Conservation (phyloP, 2,329 filamentous ascomycete genomes). For the Sclerotinia subarctica region DNA sequence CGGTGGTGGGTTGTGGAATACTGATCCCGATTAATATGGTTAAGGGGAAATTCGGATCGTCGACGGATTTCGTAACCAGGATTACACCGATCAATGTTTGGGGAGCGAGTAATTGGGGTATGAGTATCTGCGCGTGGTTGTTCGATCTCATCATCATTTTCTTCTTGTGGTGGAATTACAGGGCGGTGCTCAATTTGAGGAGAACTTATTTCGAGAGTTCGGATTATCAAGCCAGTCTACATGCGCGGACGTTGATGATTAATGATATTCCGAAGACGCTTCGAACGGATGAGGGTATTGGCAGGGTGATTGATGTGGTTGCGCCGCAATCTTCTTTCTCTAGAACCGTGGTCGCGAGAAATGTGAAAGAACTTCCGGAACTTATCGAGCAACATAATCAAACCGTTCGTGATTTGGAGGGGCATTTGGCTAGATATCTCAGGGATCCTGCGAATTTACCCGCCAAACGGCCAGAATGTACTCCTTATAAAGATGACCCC, state of each 20-base stretch:
- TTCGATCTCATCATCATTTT: constrained; percentile 73
- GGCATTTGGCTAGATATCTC: constrained; percentile 82
- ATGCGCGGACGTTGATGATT: constrained; percentile 70
- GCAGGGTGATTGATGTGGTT: constrained; percentile 75
- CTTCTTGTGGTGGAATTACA: constrained; percentile 91
- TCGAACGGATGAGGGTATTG: constrained; percentile 81
- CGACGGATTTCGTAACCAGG: constrained; percentile 48
- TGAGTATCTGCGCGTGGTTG: constrained; percentile 57
- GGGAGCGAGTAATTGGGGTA: constrained; percentile 54
- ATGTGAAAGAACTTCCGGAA: constrained; percentile 84
- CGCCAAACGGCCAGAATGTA: constrained; percentile 70
- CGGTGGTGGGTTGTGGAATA: constrained; percentile 69
- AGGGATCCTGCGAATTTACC: constrained; percentile 82
- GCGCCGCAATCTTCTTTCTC: constrained; percentile 77
- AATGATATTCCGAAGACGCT: constrained; percentile 79
- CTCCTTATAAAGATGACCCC: constrained; percentile 75
- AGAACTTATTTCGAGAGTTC: constrained; percentile 78
- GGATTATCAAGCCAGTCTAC: constrained; percentile 85
- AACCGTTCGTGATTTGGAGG: constrained; percentile 77
- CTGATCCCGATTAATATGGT: constrained; percentile 77
- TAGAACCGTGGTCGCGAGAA: constrained; percentile 78
- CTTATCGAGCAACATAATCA: constrained; percentile 82
- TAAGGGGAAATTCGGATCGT: constrained; percentile 42
- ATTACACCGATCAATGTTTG: constrained; percentile 59
- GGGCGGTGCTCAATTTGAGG: constrained; percentile 65